Evolutionary conservation across 345 rosid species (phyloP), one percentile per base, ranked within the genome.

Genomic region (Abelmoschus esculentus): DNA sequence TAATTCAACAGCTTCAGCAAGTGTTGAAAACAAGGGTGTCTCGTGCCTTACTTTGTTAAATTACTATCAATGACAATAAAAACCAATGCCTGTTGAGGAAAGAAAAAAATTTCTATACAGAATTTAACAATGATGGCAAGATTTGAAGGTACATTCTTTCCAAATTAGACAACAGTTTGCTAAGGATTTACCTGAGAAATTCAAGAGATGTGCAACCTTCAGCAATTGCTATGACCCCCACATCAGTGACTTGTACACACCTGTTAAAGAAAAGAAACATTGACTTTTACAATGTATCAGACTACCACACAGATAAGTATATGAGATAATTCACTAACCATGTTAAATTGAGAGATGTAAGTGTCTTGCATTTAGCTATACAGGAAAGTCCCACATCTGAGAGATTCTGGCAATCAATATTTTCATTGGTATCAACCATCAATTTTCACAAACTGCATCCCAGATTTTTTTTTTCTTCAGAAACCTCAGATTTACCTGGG

Each of bases 241-340:
- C 78, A 80, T 93, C 91, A 66, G 98, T 90, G 72, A 91, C 46
- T 38, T 81, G 82, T 42, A 91, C 87, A 74, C 98, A 89, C 98
- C 98, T 93, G 77, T 66, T 60, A 67, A 55, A 61, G 34, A 55
- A 49, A 38, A 6, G 22, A 47, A 26, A 34, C 59, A 18, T 38
- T 29, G 36, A 54, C 32, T 68, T 70, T 52, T 57, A 4, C 49
- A 36, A 55, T 65, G 46, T 56, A 65, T 46, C 68, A 42, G 61
- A 54, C 67, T 13, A 70, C 50, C 31, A 57, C 32, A 36, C 73
- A 61, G 60, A 67, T 40, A 58, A 64, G 46, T 34, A 29, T 3
- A 50, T 32, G 67, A 58, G 28, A 64, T 4, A 34, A 32, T 65
- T 76, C 61, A 77, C 84, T 81, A 78, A 93, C 97, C 97, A 91